Percentiles rank a stretch among this genome's conserved stretches.
These are phyloP conservation scores for Pythium oligandrum DNA, from an alignment of 352 stramenopile genomes.

Conservation along the genomic window DNA sequence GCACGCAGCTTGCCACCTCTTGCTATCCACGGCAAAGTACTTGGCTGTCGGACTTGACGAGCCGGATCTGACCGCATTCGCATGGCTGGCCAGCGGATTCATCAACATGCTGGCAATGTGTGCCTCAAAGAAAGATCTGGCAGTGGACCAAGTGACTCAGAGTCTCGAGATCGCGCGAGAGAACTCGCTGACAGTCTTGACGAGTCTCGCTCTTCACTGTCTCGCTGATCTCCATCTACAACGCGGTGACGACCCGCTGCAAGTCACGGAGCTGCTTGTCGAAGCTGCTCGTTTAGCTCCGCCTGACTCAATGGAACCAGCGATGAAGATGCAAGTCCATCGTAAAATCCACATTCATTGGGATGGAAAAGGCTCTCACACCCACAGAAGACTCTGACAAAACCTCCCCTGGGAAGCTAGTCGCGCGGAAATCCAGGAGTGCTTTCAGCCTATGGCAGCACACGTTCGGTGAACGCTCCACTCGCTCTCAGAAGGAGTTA, in stretches of 20 bases:
- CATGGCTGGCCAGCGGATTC: constrained; percentile 41
- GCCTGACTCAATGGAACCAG: constrained; percentile 20
- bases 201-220: constrained; percentile 34
- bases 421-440: constrained; percentile 8
- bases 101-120: constrained; percentile 28
- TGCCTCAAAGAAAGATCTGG: constrained; percentile 16
- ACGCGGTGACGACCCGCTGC: constrained; percentile 1
- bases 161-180: constrained; percentile 26
- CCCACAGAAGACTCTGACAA: too few relatives aligned
- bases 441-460: constrained; percentile 15
- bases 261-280: constrained; percentile 17
- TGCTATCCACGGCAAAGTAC: constrained; percentile 38
- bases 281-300: constrained; percentile 32
- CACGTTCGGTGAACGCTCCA: constrained; percentile 2
- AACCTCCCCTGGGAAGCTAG: neutral
- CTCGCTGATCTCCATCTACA: constrained; percentile 24
- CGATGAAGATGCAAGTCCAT: constrained; percentile 41
- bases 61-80: constrained; percentile 34
- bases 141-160: constrained; percentile 26
- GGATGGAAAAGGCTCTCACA: neutral
- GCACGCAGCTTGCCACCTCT: constrained; percentile 23
- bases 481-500: too few relatives aligned
- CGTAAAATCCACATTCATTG: constrained; percentile 23
- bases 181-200: constrained; percentile 27
- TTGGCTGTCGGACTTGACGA: constrained; percentile 33